Evolutionary conservation across 2,329 filamentous ascomycete genomes (phyloP), one percentile per base, ranked within the genome.

Genomic region (Aureobasidium sp.): DNA sequence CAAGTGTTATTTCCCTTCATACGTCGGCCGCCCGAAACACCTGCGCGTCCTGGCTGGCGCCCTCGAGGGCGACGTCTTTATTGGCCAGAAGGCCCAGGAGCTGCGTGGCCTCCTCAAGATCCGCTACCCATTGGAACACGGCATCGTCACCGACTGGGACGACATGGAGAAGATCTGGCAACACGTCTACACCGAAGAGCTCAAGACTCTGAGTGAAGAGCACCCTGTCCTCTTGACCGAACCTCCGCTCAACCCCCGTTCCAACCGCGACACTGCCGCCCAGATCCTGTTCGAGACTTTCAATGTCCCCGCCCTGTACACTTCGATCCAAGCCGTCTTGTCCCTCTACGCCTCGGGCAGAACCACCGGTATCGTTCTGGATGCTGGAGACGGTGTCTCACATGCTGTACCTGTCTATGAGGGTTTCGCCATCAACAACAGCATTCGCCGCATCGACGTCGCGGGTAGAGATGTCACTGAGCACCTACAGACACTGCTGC

Each of bases 81-180:
- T 98, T 68, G 93, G 93, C 48, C 85, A 90, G 63, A 85, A 89
- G 69, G 90, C 91, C 56, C 87, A 90, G 62, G 90, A 97, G 66
- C 78, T 95, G 64, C 83, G 91, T 65, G 93, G 93, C 3, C 75
- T 98, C 57, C 79, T 98, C 62, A 98, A 97, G 79, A 96, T 98
- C 63, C 80, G 84, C 60, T 97, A 97, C 68, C 93, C 93, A 39
- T 75, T 98, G 53, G 93, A 97, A 74, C 93, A 98, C 69, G 93
- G 93, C 62, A 94, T 98, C 64, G 93, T 98, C 58, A 98, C 93
- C 62, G 90, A 98, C 71, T 98, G 93, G 93, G 93, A 97, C 68
- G 93, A 98, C 67, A 98, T 98, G 93, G 93, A 98, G 76, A 84
- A 89, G 74, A 98, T 98, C 72, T 98, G 93, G 93, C 88, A 94